Base-by-base conservation (phyloP, 2,329 filamentous ascomycete species). In the Monosporascus sp. region DNA sequence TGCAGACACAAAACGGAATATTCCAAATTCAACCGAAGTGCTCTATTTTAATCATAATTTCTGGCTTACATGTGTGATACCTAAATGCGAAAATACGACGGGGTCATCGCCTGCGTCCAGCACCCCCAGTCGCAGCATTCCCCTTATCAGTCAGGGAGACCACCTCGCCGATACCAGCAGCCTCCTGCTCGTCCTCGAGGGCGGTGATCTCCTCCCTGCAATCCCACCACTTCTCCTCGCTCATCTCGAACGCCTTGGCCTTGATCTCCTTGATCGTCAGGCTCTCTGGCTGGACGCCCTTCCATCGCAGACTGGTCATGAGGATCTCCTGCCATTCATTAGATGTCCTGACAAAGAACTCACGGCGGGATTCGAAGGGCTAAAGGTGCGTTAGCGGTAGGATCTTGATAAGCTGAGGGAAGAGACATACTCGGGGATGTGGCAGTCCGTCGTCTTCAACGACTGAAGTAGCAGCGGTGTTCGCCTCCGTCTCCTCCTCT, bases 211-310 rank as follows among this genome's bases (percentile, higher is more conserved):
- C 93, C 74, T 99, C 94, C 63, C 94, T 82, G 68, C 88, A 91
- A 77, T 97, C 94, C 94, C 94, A 99, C 94, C 94, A 99, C 70
- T 96, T 96, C 74, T 92, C 89, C 72, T 99, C 94, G 41, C 92
- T 92, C 59, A 91, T 80, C 66, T 91, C 87, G 69, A 97, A 99
- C 1, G 91, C 94, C 68, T 85, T 86, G 64, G 92, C 88, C 70
- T 96, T 91, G 64, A 97, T 85, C 75, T 97, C 94, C 77, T 99
- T 99, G 65, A 95, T 77, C 0, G 84, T 78, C 59, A 90, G 79
- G 41, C 84, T 79, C 69, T 89, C 87, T 3, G 82, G 80, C 59
- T 85, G 81, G 45, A 84, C 75, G 37, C 82, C 82, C 69, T 85
- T 86, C 74, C 83, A 85, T 56, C 85, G 82, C 54, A 94, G 74